Evolutionary conservation across 2,329 filamentous ascomycete genomes (phyloP), one percentile per base, ranked within the genome.

Genomic region (Colletotrichum orbiculare): DNA sequence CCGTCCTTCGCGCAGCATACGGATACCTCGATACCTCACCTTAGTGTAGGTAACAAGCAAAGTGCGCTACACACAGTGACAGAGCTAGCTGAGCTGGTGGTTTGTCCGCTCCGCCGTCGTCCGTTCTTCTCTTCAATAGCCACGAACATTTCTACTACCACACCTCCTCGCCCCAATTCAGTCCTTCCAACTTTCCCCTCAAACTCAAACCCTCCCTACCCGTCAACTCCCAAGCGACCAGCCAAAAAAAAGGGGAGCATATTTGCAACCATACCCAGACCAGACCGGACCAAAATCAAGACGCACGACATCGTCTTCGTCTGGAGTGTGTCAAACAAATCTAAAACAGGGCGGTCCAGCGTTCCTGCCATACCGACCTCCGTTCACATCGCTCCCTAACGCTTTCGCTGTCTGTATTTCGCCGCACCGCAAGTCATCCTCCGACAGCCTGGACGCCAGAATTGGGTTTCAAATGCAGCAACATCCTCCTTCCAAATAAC

Each of bases 401-500:
- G 53, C 53, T 47, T 45, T 60, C 47, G 35, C 52, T 48, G 15
- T 54, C 47, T 38, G 39, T 47, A 25, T 25, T 25, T 64, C 59
- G 38, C 53, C 45, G 61, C 42, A 42, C 54, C 49, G 57, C 61
- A 66, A 61, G 46, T 52, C 46, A 65, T 67, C 53, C 58, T 66
- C 66, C 56, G 62, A 67, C 66, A 66, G 52, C 66, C 58, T 57
- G 53, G 56, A 62, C 66, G 41, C 63, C 58, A 60, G 54, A 62
- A 62, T 55, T 63, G 39, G 66, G 66, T 67, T 67, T 67, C 66
- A 67, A 61, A 35, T 66, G 56, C 53, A 57, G 47, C 50, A 66
- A 47, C 55, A 47, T 15, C 42, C 53, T 59, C 62, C 67, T 60
- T 49, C 38, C 57, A 58, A 68, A 65, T 50, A 67, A 60, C 25